Evolutionary conservation across 768 basidiomycete genomes (phyloP).

Genomic region (Kwoniella newhampshirensis): DNA sequence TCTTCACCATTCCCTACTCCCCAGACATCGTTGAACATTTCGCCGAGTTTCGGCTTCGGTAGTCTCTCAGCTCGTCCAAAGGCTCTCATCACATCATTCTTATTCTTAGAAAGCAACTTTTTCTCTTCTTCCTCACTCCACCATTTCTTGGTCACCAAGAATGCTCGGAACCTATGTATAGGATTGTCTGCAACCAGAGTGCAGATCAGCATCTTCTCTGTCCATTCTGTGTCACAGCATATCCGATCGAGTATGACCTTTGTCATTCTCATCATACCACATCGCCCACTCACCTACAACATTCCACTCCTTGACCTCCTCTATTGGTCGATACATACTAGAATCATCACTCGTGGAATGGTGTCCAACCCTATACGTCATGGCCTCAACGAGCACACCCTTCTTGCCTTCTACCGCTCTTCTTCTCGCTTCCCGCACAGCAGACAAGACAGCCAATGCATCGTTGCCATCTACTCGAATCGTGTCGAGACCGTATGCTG

Average conservation of each 20-base stretch:
- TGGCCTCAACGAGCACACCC: slow-evolving; percentile 58
- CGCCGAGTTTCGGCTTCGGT: slow-evolving; percentile 68
- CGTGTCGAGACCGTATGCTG: slow-evolving; percentile 88
- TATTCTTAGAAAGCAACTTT: slow-evolving; percentile 66
- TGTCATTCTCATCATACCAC: background rate
- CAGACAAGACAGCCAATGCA: slow-evolving; percentile 68
- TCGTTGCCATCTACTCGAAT: slow-evolving; percentile 94
- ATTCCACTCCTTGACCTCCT: slow-evolving; percentile 89
- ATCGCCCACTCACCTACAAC: slow-evolving; percentile 59
- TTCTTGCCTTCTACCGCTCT: slow-evolving; percentile 44
- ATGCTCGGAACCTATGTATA: slow-evolving; percentile 76
- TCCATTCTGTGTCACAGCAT: too few species aligned
- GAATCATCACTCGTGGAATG: slow-evolving; percentile 75
- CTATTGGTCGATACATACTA: slow-evolving; percentile 82
- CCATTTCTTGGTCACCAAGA: slow-evolving; percentile 79
- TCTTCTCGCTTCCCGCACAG: slow-evolving; percentile 41
- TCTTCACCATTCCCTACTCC: slow-evolving; percentile 62
- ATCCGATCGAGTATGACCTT: too few species aligned
- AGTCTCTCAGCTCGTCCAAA: slow-evolving; percentile 75
- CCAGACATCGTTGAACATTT: slow-evolving; percentile 85
- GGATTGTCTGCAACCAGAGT: slow-evolving; percentile 67
- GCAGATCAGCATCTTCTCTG: too few species aligned
- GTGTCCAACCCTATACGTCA: slow-evolving; percentile 94
- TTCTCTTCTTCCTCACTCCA: slow-evolving; percentile 77
- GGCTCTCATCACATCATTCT: slow-evolving; percentile 70